Percentiles rank a stretch among this genome's conserved stretches.
These are phyloP conservation scores for Cornus kousa DNA, from an alignment of 148 eudicot genomes.

Conservation along the genomic window DNA sequence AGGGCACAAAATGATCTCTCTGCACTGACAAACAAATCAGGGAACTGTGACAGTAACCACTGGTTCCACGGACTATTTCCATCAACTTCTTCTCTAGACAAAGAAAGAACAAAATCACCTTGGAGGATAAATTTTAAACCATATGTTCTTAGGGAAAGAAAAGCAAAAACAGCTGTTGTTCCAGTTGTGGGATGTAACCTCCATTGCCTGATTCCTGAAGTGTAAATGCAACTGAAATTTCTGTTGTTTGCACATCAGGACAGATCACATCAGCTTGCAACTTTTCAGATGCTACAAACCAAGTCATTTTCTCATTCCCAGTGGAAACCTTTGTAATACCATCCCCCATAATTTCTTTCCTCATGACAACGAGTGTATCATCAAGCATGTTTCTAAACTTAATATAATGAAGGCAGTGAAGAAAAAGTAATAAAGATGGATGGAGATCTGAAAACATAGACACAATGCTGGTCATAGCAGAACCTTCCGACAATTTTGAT, in stretches of 20 bases:
- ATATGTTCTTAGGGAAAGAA: slow-evolving; percentile 90
- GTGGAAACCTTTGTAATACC: slow-evolving; percentile 69
- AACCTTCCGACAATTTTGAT: slow-evolving; percentile 48
- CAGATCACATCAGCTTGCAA: slow-evolving; percentile 59
- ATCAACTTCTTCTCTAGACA: slow-evolving; percentile 98
- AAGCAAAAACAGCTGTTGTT: slow-evolving; percentile 95
- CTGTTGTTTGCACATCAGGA: slow-evolving; percentile 68
- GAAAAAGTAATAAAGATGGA: slow-evolving; percentile 90
- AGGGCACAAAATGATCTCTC: slow-evolving; percentile 67
- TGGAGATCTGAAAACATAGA: slow-evolving; percentile 90
- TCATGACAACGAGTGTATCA: slow-evolving; percentile 62
- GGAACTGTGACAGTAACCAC: slow-evolving; percentile 87
- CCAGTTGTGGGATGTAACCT: slow-evolving; percentile 54
- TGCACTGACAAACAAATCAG: slow-evolving; percentile 75
- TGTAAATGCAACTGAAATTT: slow-evolving; percentile 86
- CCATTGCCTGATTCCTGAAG: slow-evolving; percentile 66
- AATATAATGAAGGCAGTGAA: slow-evolving; percentile 89
- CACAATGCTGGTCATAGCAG: slow-evolving; percentile 44
- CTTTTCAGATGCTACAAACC: slow-evolving; percentile 74
- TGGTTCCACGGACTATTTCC: slow-evolving; percentile 98
- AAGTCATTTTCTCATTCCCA: slow-evolving; percentile 73
- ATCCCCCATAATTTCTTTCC: slow-evolving; percentile 71
- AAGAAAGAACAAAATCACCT: slow-evolving; percentile 98
- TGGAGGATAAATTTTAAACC: slow-evolving; percentile 93
- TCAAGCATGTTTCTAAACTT: slow-evolving; percentile 61